Evolutionary conservation across 306 rosid species (phyloP).

Genomic region (Prunus campanulata): DNA sequence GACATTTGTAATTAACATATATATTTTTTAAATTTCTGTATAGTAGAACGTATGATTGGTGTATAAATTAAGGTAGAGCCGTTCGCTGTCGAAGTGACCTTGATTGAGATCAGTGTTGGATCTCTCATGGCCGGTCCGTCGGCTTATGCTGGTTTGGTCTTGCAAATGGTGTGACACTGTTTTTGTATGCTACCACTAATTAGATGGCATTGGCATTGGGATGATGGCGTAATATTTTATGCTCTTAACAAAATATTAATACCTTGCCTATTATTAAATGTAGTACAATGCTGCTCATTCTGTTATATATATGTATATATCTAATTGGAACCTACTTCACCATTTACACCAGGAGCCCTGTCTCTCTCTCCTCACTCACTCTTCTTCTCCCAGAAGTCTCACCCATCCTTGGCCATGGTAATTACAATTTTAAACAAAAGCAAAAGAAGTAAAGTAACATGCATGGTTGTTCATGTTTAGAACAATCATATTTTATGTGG

Average conservation of each 20-base stretch:
- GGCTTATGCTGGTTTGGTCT: not conserved
- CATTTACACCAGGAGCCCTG: not conserved
- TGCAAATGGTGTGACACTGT: not conserved
- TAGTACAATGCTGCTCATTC: too few relatives aligned
- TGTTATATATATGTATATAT: not conserved
- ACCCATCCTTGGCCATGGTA: constrained; percentile 5
- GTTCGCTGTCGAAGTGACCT: not conserved
- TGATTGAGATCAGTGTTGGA: not conserved
- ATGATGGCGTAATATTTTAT: not conserved
- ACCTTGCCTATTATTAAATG: not conserved
- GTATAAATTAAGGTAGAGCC: not conserved
- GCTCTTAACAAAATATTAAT: not conserved
- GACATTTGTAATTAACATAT: not conserved
- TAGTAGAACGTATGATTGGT: not conserved
- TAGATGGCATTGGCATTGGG: not conserved
- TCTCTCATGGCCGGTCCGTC: constrained; percentile 10
- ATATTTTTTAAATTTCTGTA: not conserved
- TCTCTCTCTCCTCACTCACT: not conserved
- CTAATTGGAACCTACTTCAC: not conserved
- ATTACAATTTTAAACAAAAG: not conserved
- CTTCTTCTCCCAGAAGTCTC: not conserved
- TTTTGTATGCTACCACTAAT: not conserved
- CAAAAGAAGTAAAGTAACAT: not conserved
- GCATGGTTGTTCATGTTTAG: not conserved
- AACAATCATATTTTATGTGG: not conserved